These are phyloP conservation scores for Apiospora arundinis DNA, from an alignment of 2,329 filamentous ascomycete genomes.

Conservation along the genomic window DNA sequence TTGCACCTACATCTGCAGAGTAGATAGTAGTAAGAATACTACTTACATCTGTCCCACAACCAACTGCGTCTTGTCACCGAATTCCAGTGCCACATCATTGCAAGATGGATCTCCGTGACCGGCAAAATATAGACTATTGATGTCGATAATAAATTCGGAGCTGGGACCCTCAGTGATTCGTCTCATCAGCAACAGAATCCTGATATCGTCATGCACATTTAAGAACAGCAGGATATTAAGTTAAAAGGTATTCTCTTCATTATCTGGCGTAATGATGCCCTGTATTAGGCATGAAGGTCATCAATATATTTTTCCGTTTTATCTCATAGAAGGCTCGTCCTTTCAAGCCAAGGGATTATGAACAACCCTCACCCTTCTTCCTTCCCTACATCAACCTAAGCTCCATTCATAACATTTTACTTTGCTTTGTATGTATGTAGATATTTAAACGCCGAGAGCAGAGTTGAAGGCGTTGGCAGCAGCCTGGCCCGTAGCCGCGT, in stretches of 20 bases:
- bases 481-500: conserved; percentile 41
- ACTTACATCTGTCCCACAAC: not conserved
- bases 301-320: not conserved
- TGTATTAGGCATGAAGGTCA: not conserved
- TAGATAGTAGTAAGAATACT: conserved; percentile 2
- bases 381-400: no score
- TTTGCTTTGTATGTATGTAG: not conserved
- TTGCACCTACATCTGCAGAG: not conserved
- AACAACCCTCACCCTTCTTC: not conserved
- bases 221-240: not conserved
- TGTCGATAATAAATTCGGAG: no score
- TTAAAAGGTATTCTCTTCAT: not conserved
- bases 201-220: not conserved
- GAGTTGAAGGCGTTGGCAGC: conserved; percentile 48
- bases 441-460: conserved; percentile 42
- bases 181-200: no score
- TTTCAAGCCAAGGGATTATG: not conserved
- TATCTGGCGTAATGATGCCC: not conserved
- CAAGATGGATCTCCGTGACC: not conserved
- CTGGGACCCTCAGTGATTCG: no score
- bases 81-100: not conserved
- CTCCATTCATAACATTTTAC: not conserved
- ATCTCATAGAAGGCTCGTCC: not conserved
- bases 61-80: not conserved
- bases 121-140: no score